Evolutionary conservation across 2,329 filamentous ascomycete species (phyloP), one percentile per base, ranked within the genome.

Genomic region (Xylaria multiplex): DNA sequence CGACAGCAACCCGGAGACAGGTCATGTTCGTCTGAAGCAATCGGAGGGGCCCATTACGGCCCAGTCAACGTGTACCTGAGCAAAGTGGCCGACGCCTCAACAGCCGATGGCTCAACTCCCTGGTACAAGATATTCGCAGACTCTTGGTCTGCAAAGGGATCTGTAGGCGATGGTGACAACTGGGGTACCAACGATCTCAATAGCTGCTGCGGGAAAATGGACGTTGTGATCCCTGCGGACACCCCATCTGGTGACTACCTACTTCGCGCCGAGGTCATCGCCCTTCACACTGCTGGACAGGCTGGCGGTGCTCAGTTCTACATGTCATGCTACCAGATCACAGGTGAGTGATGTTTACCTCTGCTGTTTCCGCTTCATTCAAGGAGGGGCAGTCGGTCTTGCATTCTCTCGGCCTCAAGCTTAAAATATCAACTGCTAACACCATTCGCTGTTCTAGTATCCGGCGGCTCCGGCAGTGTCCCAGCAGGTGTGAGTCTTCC

Each of bases 81-180:
- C 72, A 81, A 84, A 68, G 84, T 87, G 22, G 66, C 77, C 30
- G 80, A 86, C 71, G 81, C 85, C 3, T 73, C 79, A 37, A 80
- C 77, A 0, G 82, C 83, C 53, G 78, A 80, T 64, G 81, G 81
- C 11, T 76, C 78, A 1, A 72, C 77, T 2, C 74, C 76, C 3
- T 86, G 82, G 82, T 86, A 86, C 79, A 87, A 87, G 78, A 81
- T 86, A 66, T 83, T 81, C 69, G 79, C 83, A 65, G 79, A 83
- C 68, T 81, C 82, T 2, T 82, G 82, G 79, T 73, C 75, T n/a
- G 67, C 74, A 1, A 77, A 77, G 63, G 75, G 77, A n/a, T 67
- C 69, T 27, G 82, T 81, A 46, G 81, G 81, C n/a, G 76, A 77
- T 48, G 75, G 76, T 11, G 82, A 84, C 70, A 79, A 81, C 71